Conservation (phyloP, 345 rosid species). For the Iberis pinnata region DNA sequence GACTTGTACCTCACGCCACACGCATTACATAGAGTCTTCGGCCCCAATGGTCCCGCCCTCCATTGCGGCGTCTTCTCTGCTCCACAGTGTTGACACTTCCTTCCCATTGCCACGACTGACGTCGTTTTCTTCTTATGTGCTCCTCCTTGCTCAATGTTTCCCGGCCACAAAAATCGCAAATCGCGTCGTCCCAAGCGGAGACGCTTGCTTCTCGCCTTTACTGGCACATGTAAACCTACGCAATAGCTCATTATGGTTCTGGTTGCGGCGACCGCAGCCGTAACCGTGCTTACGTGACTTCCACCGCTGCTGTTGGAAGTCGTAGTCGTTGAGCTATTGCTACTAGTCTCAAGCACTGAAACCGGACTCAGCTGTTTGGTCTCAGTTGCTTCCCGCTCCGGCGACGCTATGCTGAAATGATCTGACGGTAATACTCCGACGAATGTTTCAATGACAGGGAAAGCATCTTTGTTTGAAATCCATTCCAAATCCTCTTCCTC, state of each 20-base stretch:
- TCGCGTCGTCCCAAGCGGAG: conserved; percentile 34
- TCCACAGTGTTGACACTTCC: conserved; percentile 81
- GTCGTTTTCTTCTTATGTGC: conserved; percentile 31
- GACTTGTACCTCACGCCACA: conserved; percentile 87
- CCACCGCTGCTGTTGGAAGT: conserved; percentile 33
- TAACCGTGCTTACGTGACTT: conserved; percentile 19
- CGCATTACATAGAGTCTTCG: conserved; percentile 81
- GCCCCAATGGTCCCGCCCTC: conserved; percentile 76
- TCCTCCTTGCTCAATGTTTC: conserved; percentile 19
- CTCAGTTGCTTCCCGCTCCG: conserved; percentile 15
- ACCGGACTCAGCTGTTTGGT: conserved; percentile 52
- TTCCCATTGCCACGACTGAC: conserved; percentile 37
- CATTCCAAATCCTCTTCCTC: conserved; percentile 83
- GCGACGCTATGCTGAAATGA: conserved; percentile 13
- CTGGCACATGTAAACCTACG: conserved; percentile 39
- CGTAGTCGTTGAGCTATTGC: conserved; percentile 28
- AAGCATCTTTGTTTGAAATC: conserved; percentile 65
- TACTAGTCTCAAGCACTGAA: conserved; percentile 60
- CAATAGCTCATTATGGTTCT: conserved; percentile 37
- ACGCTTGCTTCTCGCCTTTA: conserved; percentile 59
- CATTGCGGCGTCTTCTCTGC: conserved; percentile 86
- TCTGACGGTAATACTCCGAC: conserved; percentile 31
- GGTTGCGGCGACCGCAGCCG: background rate
- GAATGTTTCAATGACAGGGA: conserved; percentile 62
- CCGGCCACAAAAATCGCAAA: conserved; percentile 29